Conservation (phyloP, 371 early-diverging fungal genomes). For the Parasitella parasitica region DNA sequence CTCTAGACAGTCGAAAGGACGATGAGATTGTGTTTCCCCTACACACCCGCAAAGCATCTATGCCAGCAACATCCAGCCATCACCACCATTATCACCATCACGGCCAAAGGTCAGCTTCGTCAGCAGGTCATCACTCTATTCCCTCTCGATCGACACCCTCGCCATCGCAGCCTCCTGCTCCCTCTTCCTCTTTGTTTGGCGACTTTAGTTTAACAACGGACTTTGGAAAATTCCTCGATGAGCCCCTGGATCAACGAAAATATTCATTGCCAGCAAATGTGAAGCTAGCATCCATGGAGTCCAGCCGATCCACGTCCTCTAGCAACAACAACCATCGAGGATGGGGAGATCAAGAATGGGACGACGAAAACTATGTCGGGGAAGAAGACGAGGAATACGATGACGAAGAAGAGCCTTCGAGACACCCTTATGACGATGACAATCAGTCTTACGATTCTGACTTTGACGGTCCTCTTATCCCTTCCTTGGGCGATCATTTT, state of each 20-base stretch:
- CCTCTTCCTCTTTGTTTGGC: conserved; percentile 39
- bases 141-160: neutral
- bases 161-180: neutral
- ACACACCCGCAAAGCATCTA: conserved; percentile 20
- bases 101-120: conserved; percentile 2
- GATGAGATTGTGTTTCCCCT: conserved; percentile 7
- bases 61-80: conserved; percentile 7
- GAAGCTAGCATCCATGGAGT: conserved; percentile 3
- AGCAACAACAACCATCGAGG: conserved; percentile 7
- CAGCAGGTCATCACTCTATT: conserved; percentile 2
- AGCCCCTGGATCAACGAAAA: conserved; percentile 30
- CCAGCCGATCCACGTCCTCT: conserved; percentile 7
- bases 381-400: conserved; percentile 14
- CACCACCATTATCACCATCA: neutral
- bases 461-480: conserved; percentile 42
- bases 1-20: neutral
- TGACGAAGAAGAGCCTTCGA: conserved; percentile 6
- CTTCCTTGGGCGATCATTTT: conserved; percentile 46
- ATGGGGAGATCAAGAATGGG: conserved; percentile 13
- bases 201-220: conserved; percentile 42
- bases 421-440: conserved; percentile 32
- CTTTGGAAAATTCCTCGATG: conserved; percentile 38
- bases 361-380: neutral
- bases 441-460: conserved; percentile 25
- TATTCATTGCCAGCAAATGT: conserved; percentile 27